Percentiles rank a stretch among this genome's conserved stretches.
Evolutionary conservation across 140 eudicot genomes (phyloP).

Genomic region (Ambrosia hybrid): DNA sequence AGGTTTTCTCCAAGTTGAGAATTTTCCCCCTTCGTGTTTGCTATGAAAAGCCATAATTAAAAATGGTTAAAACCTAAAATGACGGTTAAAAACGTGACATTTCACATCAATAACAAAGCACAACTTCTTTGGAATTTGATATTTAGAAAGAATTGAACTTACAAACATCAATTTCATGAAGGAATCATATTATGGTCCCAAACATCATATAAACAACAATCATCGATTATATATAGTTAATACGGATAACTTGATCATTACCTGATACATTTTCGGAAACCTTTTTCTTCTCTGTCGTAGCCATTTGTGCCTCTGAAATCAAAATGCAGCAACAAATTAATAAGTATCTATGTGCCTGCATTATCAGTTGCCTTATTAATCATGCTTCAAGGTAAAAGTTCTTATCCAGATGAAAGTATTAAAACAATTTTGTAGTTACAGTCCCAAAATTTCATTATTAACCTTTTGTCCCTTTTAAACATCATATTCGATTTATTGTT

Average conservation of each 20-base stretch:
- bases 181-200: slow-evolving; percentile 17
- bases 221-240: too few species aligned
- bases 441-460: background rate
- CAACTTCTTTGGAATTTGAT: background rate
- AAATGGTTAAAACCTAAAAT: background rate
- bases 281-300: background rate
- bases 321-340: background rate
- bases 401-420: background rate
- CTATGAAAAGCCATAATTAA: slow-evolving; percentile 11
- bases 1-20: slow-evolving; percentile 9
- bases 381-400: background rate
- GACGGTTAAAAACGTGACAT: background rate
- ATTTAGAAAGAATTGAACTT: too few species aligned
- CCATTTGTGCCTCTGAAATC: too few species aligned
- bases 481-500: background rate
- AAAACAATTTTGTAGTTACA: slow-evolving; percentile 2
- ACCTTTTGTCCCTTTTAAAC: background rate
- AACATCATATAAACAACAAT: slow-evolving; percentile 1
- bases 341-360: too few species aligned
- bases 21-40: slow-evolving; percentile 14
- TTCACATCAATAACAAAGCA: background rate
- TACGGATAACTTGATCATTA: too few species aligned
- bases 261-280: background rate
- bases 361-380: too few species aligned
- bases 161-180: background rate